Percentiles rank a stretch among this genome's conserved stretches.
phyloP scores from a whole-genome alignment of 2,329 filamentous ascomycete genomes.

The Fusarium praegraminearum region DNA sequence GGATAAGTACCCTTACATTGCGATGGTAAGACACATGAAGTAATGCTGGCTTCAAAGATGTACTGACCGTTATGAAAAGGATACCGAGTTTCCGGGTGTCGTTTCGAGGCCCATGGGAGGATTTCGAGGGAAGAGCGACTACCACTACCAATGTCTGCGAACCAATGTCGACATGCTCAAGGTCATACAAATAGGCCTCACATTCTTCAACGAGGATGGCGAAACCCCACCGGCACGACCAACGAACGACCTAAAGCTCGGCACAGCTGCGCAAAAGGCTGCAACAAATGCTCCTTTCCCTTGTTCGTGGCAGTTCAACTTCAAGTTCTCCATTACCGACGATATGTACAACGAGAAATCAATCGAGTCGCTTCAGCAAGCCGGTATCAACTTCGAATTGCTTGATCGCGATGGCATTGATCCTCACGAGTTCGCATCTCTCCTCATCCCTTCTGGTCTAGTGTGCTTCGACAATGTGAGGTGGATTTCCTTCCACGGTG shows the following conservation, averaged over 20 bases:
- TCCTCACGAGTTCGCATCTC: constrained; percentile 85
- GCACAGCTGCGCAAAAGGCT: constrained; percentile 55
- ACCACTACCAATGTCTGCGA: constrained; percentile 97
- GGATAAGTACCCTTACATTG: constrained; percentile 93
- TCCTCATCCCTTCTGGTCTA: constrained; percentile 91
- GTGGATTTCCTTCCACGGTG: constrained; percentile 98
- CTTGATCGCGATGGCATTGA: constrained; percentile 92
- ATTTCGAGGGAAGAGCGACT: constrained; percentile 95
- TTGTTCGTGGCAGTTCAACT: constrained; percentile 99
- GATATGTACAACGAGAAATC: constrained; percentile 99
- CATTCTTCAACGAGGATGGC: constrained; percentile 90
- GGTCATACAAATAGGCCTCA: constrained; percentile 96
- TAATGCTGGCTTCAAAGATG: not conserved
- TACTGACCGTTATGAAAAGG: constrained; percentile 64
- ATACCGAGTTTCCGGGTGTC: constrained; percentile 98
- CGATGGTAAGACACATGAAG: constrained; percentile 78
- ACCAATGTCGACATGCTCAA: constrained; percentile 98
- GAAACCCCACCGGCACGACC: constrained; percentile 83
- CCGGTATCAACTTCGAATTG: constrained; percentile 90
- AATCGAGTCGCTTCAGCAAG: constrained; percentile 88
- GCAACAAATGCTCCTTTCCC: constrained; percentile 70
- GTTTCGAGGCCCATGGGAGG: constrained; percentile 94
- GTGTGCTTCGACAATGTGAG: constrained; percentile 88
- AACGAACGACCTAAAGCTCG: constrained; percentile 56
- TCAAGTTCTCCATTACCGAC: constrained; percentile 91